Base-by-base conservation (phyloP, 1,284 basidiomycete species). In the Retiboletus fuscus region DNA sequence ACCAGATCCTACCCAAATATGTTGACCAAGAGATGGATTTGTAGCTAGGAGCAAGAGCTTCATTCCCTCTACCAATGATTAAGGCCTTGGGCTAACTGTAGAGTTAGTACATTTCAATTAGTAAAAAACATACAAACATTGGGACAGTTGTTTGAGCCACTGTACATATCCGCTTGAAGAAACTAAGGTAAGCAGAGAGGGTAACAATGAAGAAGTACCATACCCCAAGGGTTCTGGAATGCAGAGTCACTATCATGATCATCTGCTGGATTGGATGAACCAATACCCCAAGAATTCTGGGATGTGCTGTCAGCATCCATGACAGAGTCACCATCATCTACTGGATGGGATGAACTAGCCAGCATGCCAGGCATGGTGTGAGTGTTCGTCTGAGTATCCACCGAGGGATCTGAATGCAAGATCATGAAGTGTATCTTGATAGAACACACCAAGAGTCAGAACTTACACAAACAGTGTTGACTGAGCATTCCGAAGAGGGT, bases 201-300 rank as follows among this genome's bases (percentile, higher is more conserved):
- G 8, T 55, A 28, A 30, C 15, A 55, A 55, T 13, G 16, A 34
- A 34, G 34, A 34, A 58, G 55, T 34, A 58, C 55, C 15, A 34
- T 58, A 58, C 30, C 55, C 55, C 30, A 57, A 57, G 55, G 55
- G 34, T 57, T 57, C 55, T 57, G 55, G 30, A 18, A 30, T 34
- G 18, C 26, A 55, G 51, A 55, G 26, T 55, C 26, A 18, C 51
- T 18, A n/a, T n/a, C n/a, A n/a, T n/a, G n/a, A 13, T 55, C 26
- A 18, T 55, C 51, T 55, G 28, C 26, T 55, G 51, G n/a, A 55
- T 55, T 8, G 34, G 34, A 34, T 34, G 34, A 34, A 34, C 34
- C 8, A 8, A 34, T 34, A 34, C 30, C 55, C 55, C 30, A 57
- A 57, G 55, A 28, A 57, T 57, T 57, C 55, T 57, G 53, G 28